Evolutionary conservation across 805 yeast species (phyloP), one percentile per base, ranked within the genome.

Genomic region (Dipodascus geniculatus): DNA sequence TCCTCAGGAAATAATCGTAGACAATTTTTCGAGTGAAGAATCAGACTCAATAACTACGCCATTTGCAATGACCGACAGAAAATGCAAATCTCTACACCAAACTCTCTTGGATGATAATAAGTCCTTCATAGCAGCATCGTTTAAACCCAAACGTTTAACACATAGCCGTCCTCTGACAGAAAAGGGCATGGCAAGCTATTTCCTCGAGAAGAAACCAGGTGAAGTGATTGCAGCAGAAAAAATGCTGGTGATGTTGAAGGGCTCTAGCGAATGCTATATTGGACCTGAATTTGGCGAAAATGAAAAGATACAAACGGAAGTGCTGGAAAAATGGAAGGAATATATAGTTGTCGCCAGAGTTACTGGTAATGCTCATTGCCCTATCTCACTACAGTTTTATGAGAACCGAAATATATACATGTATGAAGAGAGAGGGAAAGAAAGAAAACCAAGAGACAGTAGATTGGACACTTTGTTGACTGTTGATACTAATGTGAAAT

Each of bases 271-370:
- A 24, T 63, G 57, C 11, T 62, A 61, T 31, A 63, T 73, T 11
- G 65, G 71, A 3, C 56, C 61, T 0, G 58, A 66, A 11, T 74
- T 76, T 55, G 71, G 75, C 14, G 87, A 82, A 56, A 63, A 67
- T 8, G 81, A 79, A 54, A 69, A 74, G 1, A 71, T 73, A 23
- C 79, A 79, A 44, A 73, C 86, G 0, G 68, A 83, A 52, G 74
- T 85, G 0, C 56, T 74, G 8, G 90, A 86, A 54, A 69, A 88
- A 50, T 88, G 96, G 93, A 79, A 76, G 56, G 96, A 90, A 63
- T 87, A 81, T 63, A 70, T 80, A 23, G 83, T 85, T 1, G 87
- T 85, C 1, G 82, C 84, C 1, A 71, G 91, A 55, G 75, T 78
- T n/a, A 80, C 86, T 0, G 81, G 79, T 16, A 68, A 73, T 54